Percentiles rank a stretch among this genome's conserved stretches.
Conservation (phyloP, 1,284 basidiomycete species). For the Ustilago shanxiensis region DNA sequence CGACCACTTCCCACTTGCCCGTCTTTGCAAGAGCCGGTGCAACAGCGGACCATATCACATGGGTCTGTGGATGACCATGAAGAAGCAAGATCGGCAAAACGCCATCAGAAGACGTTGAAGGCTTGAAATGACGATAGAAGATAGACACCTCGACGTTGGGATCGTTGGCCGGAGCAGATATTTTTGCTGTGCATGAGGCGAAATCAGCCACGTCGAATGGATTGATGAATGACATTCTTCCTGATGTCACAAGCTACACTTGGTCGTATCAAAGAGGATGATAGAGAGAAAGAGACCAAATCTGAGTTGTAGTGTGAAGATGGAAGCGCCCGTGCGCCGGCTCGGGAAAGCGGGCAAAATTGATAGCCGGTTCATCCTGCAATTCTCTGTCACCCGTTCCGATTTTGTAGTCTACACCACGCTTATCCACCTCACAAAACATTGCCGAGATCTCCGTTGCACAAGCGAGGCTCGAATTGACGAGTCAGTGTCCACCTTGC, state of each 20-base stretch:
- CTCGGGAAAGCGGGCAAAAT: neutral
- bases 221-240: conserved; percentile 16
- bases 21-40: conserved; percentile 61
- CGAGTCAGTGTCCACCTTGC: neutral
- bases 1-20: conserved; percentile 67
- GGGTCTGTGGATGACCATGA: conserved; percentile 71
- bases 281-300: neutral
- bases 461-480: conserved; percentile 9
- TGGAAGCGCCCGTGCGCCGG: conserved; percentile 4
- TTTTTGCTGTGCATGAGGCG: neutral
- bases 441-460: neutral
- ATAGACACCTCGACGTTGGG: conserved; percentile 26
- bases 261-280: too few relatives aligned
- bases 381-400: neutral
- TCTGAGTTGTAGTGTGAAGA: too few relatives aligned
- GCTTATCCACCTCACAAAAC: conserved; percentile 3
- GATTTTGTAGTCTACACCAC: conserved; percentile 2
- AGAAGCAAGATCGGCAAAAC: conserved; percentile 63
- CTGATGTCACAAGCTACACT: too few relatives aligned
- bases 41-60: conserved; percentile 68
- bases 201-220: conserved; percentile 27
- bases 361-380: conserved; percentile 3
- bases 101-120: neutral
- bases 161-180: conserved; percentile 19
- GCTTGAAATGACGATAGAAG: conserved; percentile 38